Conservation (phyloP, 1,284 basidiomycete species). For the Spongispora temasekensis region DNA sequence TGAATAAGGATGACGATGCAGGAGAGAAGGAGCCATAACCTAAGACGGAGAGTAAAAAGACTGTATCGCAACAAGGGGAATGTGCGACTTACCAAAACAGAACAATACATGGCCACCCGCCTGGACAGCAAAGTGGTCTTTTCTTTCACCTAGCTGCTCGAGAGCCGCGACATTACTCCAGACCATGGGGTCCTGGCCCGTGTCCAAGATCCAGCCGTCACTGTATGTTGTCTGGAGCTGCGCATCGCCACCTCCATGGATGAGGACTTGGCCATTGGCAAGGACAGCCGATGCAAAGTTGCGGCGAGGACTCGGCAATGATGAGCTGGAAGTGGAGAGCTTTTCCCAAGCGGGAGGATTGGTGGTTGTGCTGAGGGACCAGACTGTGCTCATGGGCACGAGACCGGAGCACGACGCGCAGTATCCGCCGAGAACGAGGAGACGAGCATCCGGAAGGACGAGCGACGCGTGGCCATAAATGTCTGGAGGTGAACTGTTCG, state of each 20-base stretch:
- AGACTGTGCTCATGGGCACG: conserved; percentile 59
- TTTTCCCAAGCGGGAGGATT: conserved; percentile 52
- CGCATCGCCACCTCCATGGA: conserved; percentile 78
- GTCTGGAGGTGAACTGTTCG: conserved; percentile 58
- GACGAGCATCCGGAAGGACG: conserved; percentile 62
- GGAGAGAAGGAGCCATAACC: conserved; percentile 52
- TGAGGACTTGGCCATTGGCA: conserved; percentile 57
- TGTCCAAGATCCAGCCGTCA: conserved; percentile 80
- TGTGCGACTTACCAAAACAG: conserved; percentile 66
- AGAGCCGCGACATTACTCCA: conserved; percentile 59
- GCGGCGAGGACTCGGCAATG: conserved; percentile 61
- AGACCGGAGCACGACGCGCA: conserved; percentile 49
- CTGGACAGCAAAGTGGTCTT: conserved; percentile 71
- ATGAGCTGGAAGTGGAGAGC: conserved; percentile 40
- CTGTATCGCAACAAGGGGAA: neutral
- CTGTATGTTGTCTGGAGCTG: conserved; percentile 53
- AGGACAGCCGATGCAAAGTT: conserved; percentile 65
- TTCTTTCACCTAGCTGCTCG: conserved; percentile 57
- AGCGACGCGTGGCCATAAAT: conserved; percentile 73
- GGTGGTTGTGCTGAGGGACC: conserved; percentile 62
- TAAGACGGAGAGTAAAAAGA: conserved; percentile 30
- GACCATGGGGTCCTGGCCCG: conserved; percentile 50
- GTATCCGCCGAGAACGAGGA: conserved; percentile 80
- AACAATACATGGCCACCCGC: conserved; percentile 67
- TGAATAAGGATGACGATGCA: conserved; percentile 49